phyloP scores from a whole-genome alignment of 2,329 filamentous ascomycete genomes.

The Volutella citrinella region DNA sequence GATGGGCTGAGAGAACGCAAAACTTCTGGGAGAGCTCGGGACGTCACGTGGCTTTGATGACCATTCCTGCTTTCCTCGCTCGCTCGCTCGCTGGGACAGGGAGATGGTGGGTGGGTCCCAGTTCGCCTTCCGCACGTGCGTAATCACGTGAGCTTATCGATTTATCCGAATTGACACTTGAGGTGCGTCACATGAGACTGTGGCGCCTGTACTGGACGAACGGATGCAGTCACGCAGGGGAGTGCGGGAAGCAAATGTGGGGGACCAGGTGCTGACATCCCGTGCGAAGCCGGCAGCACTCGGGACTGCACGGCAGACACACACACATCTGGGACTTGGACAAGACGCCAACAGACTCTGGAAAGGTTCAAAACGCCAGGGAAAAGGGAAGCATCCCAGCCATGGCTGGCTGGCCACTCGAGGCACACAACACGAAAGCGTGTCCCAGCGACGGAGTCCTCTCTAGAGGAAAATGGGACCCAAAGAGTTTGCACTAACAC shows the following conservation, averaged over 20 bases:
- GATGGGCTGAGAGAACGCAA: conserved; percentile 31
- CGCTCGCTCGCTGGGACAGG: conserved; percentile 9
- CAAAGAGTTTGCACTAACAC: no score
- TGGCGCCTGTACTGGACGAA: conserved; percentile 5
- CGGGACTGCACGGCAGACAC: conserved; percentile 23
- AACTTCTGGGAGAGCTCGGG: conserved; percentile 28
- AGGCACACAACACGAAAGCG: no score
- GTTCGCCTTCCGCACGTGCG: conserved; percentile 1
- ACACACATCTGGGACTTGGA: no score
- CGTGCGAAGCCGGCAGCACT: conserved; percentile 20
- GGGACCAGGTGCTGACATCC: conserved; percentile 15
- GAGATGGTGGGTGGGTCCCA: conserved; percentile 4
- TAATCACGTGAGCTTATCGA: conserved; percentile 9
- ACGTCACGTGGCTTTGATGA: conserved; percentile 34
- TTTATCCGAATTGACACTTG: not conserved
- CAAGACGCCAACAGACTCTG: no score
- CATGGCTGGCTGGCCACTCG: no score
- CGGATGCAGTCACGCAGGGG: conserved; percentile 12
- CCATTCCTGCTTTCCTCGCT: conserved; percentile 23
- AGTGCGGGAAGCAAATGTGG: conserved; percentile 13
- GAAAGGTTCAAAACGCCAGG: no score
- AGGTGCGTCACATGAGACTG: not conserved
- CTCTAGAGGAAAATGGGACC: no score
- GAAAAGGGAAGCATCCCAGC: no score
- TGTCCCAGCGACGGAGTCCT: no score